A percentile compares a stretch with the other conserved stretches of the same genome.
These are phyloP conservation scores for Colletotrichum costaricense DNA, from an alignment of 2,329 filamentous ascomycete species.

Conservation along the genomic window DNA sequence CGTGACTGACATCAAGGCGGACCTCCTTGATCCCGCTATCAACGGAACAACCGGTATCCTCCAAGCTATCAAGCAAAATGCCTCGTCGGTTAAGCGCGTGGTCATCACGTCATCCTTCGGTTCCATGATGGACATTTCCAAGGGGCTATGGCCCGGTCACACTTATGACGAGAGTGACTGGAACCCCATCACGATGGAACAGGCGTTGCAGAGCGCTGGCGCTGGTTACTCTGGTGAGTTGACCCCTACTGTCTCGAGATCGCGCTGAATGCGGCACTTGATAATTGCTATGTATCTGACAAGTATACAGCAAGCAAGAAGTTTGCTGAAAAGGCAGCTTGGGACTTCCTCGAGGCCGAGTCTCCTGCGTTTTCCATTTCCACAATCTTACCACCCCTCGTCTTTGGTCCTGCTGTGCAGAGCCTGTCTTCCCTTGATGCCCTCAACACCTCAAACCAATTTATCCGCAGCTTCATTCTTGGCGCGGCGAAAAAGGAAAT, in stretches of 20 bases:
- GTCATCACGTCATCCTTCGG: neutral
- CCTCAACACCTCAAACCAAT: slow-evolving; percentile 21
- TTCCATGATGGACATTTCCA: neutral
- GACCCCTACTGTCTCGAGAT: too few relatives aligned
- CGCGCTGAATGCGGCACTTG: too few relatives aligned
- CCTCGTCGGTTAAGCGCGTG: neutral
- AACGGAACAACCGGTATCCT: slow-evolving; percentile 46
- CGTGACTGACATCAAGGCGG: slow-evolving; percentile 59
- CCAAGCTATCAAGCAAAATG: neutral
- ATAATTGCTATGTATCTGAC: too few relatives aligned
- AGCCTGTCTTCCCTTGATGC: neutral
- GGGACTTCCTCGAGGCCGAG: slow-evolving; percentile 44
- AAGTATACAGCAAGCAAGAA: slow-evolving; percentile 48
- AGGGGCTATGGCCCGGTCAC: neutral
- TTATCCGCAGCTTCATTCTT: neutral
- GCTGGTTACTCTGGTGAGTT: too few relatives aligned
- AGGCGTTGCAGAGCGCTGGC: too few relatives aligned
- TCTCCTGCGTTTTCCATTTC: slow-evolving; percentile 48
- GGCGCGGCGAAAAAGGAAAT: neutral
- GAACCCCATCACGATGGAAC: neutral
- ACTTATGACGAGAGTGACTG: neutral
- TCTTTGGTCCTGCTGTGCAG: neutral
- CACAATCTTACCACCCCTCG: slow-evolving; percentile 21
- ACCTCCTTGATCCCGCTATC: slow-evolving; percentile 66
- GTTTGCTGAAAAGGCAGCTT: slow-evolving; percentile 44